A percentile compares a stretch with the other conserved stretches of the same genome.
phyloP scores from a whole-genome alignment of 176 grass and related monocot species.

The Pontederia crassipes region DNA sequence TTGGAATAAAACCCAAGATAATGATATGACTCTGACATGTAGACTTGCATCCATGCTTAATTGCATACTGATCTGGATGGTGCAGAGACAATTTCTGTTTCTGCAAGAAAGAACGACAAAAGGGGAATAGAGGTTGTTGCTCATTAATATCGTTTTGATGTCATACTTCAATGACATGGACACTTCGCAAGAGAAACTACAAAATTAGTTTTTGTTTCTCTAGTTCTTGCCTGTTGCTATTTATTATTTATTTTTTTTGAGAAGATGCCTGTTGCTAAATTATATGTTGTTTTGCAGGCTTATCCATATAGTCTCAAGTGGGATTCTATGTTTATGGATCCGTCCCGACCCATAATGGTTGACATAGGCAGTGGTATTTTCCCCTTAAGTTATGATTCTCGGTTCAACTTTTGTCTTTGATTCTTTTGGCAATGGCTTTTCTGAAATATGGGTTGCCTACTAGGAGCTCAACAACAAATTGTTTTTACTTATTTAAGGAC shows the following conservation, averaged over 20 bases:
- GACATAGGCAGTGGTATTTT: conserved; percentile 90
- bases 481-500: too few species aligned
- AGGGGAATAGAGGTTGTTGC: too few species aligned
- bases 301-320: conserved; percentile 58
- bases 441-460: background rate
- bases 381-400: background rate
- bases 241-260: conserved; percentile 1
- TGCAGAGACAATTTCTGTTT: too few species aligned
- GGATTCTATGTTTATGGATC: conserved; percentile 51
- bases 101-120: too few species aligned
- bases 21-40: too few species aligned
- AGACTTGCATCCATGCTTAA: too few species aligned
- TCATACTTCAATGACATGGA: too few species aligned
- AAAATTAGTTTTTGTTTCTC: background rate
- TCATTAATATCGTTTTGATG: too few species aligned
- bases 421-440: background rate
- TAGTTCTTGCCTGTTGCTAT: background rate
- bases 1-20: too few species aligned
- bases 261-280: background rate
- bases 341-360: conserved; percentile 48
- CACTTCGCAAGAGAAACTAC: too few species aligned
- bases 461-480: too few species aligned
- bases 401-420: background rate
- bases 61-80: too few species aligned
- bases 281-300: conserved; percentile 33